Conservation (phyloP, 1,139 yeast species). For the Debaryomyces fabryi region DNA sequence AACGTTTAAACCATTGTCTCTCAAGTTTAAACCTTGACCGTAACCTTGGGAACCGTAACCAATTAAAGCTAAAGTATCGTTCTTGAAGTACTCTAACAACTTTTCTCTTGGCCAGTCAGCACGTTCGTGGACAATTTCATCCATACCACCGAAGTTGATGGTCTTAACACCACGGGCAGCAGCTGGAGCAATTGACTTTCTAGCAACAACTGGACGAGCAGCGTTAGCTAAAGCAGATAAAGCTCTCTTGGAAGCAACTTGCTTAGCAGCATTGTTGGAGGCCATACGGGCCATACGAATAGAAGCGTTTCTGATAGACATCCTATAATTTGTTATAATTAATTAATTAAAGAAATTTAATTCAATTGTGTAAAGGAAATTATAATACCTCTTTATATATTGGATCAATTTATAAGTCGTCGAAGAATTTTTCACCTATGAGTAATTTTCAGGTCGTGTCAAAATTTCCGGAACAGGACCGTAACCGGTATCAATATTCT, state of each 20-base stretch:
- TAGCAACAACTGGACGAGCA: constrained; percentile 48
- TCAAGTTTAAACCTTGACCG: constrained; percentile 98
- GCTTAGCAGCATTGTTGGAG: constrained; percentile 52
- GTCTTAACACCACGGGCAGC: constrained; percentile 87
- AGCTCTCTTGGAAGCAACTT: constrained; percentile 65
- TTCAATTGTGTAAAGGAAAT: constrained; percentile 3
- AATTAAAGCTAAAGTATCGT: constrained; percentile 94
- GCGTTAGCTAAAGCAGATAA: constrained; percentile 60
- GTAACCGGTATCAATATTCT: constrained; percentile 7
- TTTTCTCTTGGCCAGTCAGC: constrained; percentile 99
- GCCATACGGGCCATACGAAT: constrained; percentile 65
- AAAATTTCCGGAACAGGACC: constrained; percentile 12
- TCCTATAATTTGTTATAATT: constrained; percentile 20
- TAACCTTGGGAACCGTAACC: constrained; percentile 99
- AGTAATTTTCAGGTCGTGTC: constrained; percentile 8
- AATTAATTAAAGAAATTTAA: constrained; percentile 5
- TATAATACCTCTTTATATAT: constrained; percentile 2
- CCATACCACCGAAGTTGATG: constrained; percentile 95
- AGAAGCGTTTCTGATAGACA: constrained; percentile 68
- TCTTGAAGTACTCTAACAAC: constrained; percentile 92
- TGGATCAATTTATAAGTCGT: constrained; percentile 1
- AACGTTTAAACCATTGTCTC: constrained; percentile 98
- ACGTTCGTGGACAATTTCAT: constrained; percentile 96
- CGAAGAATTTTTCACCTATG: constrained; percentile 9
- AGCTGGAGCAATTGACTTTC: constrained; percentile 35